Evolutionary conservation across 2,329 filamentous ascomycete species (phyloP).

Genomic region (Cladophialophora yegresii): DNA sequence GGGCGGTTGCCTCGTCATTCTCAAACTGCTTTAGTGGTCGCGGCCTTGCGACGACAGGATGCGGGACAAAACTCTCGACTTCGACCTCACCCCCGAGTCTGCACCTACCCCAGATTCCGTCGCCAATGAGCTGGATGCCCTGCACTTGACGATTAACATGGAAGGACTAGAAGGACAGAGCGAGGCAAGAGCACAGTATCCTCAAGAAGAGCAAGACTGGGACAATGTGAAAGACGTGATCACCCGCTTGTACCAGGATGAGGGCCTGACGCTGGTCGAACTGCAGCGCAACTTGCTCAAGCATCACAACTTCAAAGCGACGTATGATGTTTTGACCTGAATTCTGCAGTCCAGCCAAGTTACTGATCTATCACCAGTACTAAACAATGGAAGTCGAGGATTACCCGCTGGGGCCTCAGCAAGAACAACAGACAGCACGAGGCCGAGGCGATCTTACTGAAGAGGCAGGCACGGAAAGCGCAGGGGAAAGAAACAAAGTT

Average conservation of each 20-base stretch:
- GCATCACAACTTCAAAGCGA: not conserved
- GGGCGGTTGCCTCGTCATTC: not conserved
- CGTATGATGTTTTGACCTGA: not conserved
- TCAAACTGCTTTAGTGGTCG: not conserved
- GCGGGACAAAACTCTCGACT: not conserved
- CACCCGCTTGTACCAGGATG: not conserved
- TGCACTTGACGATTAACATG: not conserved
- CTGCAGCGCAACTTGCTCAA: constrained; percentile 1
- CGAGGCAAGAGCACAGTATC: not conserved
- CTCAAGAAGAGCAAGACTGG: constrained; percentile 1
- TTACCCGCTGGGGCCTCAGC: not conserved
- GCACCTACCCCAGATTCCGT: not conserved
- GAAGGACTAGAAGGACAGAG: not conserved
- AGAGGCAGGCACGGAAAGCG: not conserved
- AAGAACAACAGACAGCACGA: not conserved
- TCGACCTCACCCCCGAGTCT: not conserved
- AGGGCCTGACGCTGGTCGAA: not conserved
- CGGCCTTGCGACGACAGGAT: not conserved
- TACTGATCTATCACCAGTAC: not conserved
- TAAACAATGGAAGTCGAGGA: constrained; percentile 1
- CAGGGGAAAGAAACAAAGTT: not conserved
- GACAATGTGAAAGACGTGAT: not conserved
- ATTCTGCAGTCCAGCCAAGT: not conserved
- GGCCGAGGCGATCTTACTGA: not conserved
- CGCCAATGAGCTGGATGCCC: not conserved